These are phyloP conservation scores for Sungouiozyma intestinalis DNA, from an alignment of 805 yeast genomes.

Conservation along the genomic window DNA sequence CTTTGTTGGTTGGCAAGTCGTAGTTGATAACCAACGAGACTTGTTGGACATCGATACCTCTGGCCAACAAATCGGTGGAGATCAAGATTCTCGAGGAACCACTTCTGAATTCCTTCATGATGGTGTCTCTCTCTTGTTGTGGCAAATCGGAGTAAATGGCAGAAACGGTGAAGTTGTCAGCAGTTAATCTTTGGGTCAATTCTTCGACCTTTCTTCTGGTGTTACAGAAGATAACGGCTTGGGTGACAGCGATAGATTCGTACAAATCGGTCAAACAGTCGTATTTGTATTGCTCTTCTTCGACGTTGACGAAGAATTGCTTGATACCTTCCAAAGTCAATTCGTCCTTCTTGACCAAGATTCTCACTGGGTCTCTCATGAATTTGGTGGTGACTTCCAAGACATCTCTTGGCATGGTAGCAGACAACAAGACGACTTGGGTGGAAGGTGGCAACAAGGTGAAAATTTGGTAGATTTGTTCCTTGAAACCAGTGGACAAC, in stretches of 20 bases:
- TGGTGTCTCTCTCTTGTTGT: slow-evolving; percentile 87
- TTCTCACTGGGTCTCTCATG: slow-evolving; percentile 88
- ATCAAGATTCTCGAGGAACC: slow-evolving; percentile 90
- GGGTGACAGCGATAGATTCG: slow-evolving; percentile 91
- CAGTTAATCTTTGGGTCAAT: slow-evolving; percentile 69
- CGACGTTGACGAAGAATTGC: slow-evolving; percentile 85
- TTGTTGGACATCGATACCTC: slow-evolving; percentile 98
- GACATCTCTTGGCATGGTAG: slow-evolving; percentile 88
- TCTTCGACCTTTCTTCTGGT: slow-evolving; percentile 92
- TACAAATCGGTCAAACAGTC: slow-evolving; percentile 91
- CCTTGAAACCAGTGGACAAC: slow-evolving; percentile 79
- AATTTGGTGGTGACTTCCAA: slow-evolving; percentile 85
- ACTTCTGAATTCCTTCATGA: slow-evolving; percentile 91
- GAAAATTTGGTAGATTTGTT: slow-evolving; percentile 89
- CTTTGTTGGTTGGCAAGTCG: slow-evolving; percentile 86
- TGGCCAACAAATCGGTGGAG: slow-evolving; percentile 94
- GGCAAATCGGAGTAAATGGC: slow-evolving; percentile 97
- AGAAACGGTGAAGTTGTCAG: slow-evolving; percentile 79
- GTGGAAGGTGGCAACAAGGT: slow-evolving; percentile 70
- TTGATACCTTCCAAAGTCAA: slow-evolving; percentile 89
- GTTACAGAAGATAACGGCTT: slow-evolving; percentile 96
- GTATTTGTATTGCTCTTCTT: slow-evolving; percentile 87
- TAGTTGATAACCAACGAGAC: slow-evolving; percentile 92
- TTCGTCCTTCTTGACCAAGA: slow-evolving; percentile 89
- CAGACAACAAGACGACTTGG: slow-evolving; percentile 91